phyloP scores from a whole-genome alignment of 2,329 filamentous ascomycete genomes.

The Fusarium scirpi region DNA sequence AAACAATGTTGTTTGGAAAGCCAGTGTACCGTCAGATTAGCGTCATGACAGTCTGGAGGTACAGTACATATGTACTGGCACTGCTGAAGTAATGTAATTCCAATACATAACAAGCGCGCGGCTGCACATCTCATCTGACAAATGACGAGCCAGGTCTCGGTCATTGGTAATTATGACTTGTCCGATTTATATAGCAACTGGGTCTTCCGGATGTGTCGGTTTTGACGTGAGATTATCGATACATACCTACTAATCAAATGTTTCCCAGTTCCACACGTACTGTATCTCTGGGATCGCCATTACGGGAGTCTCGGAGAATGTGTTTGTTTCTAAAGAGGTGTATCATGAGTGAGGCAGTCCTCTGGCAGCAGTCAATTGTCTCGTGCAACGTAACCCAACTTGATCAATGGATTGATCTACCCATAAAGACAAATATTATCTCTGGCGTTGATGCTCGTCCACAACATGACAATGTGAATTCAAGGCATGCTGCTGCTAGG shows the following conservation, averaged over 20 bases:
- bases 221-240: background rate
- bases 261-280: background rate
- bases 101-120: slow-evolving; percentile 30
- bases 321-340: background rate
- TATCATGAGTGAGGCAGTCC: background rate
- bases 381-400: slow-evolving; percentile 22
- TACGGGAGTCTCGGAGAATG: slow-evolving; percentile 17
- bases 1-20: background rate
- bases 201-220: slow-evolving; percentile 19
- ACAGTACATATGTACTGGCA: background rate
- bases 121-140: slow-evolving; percentile 20
- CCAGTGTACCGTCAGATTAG: background rate
- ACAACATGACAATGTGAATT: background rate
- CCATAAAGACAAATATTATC: background rate
- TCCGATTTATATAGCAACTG: slow-evolving; percentile 3
- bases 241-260: background rate
- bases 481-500: background rate
- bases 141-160: slow-evolving; percentile 27
- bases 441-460: background rate
- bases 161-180: slow-evolving; percentile 19
- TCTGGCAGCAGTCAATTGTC: slow-evolving; percentile 16
- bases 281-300: background rate
- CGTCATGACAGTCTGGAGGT: background rate
- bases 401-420: background rate
- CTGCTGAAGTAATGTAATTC: background rate